Conservation (phyloP, 176 grass and related monocot species). For the Stipa capillata region DNA sequence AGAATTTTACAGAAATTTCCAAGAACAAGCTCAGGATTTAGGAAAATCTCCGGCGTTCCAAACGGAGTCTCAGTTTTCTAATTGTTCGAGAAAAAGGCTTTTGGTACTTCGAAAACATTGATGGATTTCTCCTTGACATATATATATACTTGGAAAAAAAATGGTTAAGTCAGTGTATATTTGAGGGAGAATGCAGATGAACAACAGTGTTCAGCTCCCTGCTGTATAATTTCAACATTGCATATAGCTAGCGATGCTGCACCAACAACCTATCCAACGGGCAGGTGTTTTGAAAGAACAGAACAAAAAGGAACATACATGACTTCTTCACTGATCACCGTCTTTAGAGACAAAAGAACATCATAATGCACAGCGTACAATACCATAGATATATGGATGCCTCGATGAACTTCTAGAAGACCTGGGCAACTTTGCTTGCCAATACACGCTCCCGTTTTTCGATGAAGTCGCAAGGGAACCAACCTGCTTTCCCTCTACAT, state of each 20-base stretch:
- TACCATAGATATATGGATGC: background rate
- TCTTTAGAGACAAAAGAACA: background rate
- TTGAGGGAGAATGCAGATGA: constrained; percentile 5
- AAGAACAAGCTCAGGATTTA: background rate
- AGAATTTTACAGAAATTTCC: background rate
- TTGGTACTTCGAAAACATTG: background rate
- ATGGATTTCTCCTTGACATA: background rate
- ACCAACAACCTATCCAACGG: background rate
- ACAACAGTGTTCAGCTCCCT: background rate
- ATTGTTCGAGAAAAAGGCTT: background rate
- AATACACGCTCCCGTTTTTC: constrained; percentile 89
- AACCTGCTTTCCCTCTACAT: constrained; percentile 86
- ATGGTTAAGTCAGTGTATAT: background rate
- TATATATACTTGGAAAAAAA: background rate
- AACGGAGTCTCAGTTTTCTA: background rate
- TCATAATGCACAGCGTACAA: constrained; percentile 21
- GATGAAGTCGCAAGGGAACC: constrained; percentile 82
- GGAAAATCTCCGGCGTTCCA: background rate
- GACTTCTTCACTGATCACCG: background rate
- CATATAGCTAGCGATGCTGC: background rate
- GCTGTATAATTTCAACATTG: constrained; percentile 1
- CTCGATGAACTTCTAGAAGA: constrained; percentile 36
- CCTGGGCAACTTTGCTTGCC: constrained; percentile 87
- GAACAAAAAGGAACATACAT: background rate
- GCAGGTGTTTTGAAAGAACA: constrained; percentile 4